Percentiles rank a stretch among this genome's conserved stretches.
These are phyloP conservation scores for Ampelocalamus luodianensis DNA, from an alignment of 176 grass and related monocot species.

Conservation along the genomic window DNA sequence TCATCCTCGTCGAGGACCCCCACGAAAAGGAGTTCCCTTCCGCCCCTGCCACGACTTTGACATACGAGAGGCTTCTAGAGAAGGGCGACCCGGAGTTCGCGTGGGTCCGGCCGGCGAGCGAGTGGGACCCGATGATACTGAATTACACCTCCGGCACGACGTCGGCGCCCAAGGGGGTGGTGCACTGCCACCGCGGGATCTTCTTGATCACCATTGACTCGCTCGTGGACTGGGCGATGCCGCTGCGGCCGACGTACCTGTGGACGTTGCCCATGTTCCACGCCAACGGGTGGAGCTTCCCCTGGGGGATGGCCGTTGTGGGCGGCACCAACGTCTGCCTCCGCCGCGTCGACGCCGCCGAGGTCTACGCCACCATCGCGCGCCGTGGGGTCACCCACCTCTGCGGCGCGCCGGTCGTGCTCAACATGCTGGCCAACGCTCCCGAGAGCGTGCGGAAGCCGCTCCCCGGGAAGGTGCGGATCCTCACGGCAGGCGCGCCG, in stretches of 20 bases:
- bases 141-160: slow-evolving; percentile 98
- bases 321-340: slow-evolving; percentile 87
- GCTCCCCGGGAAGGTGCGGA: slow-evolving; percentile 49
- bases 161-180: slow-evolving; percentile 81
- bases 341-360: slow-evolving; percentile 58
- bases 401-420: slow-evolving; percentile 85
- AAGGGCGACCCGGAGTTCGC: slow-evolving; percentile 62
- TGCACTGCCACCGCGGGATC: slow-evolving; percentile 86
- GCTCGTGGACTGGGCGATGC: slow-evolving; percentile 62
- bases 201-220: slow-evolving; percentile 58
- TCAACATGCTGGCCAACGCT: slow-evolving; percentile 90
- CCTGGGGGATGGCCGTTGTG: slow-evolving; percentile 77
- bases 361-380: slow-evolving; percentile 58
- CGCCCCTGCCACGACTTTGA: not conserved
- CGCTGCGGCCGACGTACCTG: slow-evolving; percentile 62
- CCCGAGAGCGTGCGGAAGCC: slow-evolving; percentile 40
- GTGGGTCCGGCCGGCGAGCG: slow-evolving; percentile 71
- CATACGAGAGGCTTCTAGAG: slow-evolving; percentile 71
- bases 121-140: slow-evolving; percentile 85
- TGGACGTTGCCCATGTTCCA: slow-evolving; percentile 98
- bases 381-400: slow-evolving; percentile 59
- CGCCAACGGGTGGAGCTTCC: slow-evolving; percentile 87
- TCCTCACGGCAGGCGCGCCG: slow-evolving; percentile 79
- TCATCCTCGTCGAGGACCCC: slow-evolving; percentile 71
- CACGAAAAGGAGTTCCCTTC: slow-evolving; percentile 51